Evolutionary conservation across 2,329 filamentous ascomycete species (phyloP), one percentile per base, ranked within the genome.

Genomic region (Fusarium verticillioides): DNA sequence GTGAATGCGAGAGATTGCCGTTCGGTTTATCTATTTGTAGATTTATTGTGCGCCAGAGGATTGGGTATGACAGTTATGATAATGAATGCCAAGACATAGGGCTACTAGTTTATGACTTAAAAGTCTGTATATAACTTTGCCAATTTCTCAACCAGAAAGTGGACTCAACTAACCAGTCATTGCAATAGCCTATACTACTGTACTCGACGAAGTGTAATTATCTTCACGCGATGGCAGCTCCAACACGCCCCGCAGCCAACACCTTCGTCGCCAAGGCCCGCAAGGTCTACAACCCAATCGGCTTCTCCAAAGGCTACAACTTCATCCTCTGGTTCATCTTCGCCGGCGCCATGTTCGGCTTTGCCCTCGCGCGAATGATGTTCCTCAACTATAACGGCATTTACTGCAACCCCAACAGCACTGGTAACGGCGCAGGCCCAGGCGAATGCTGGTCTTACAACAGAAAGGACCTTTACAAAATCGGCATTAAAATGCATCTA

Each of bases 301-400:
- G 89, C 44, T 91, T 91, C 81, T 90, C 79, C 4, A 72, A 72
- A 60, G 63, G 63, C n/a, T 72, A 72, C 30, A 72, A 72, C 30
- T 89, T 90, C 68, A 66, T 82, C 42, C 80, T 91, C 4, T 91
- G 85, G 78, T 80, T 85, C 69, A 80, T 88, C 50, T 85, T 87
- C 53, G 79, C 76, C 36, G 85, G 85, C 1, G 81, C 82, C 10
- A 79, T 75, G 28, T 43, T 69, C 5, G 73, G 72, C 15, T 75
- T 75, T 5, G 43, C 70, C 2, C 60, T 75, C 7, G 59, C 72
- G 2, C 66, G 66, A 4, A 63, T 75, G 47, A 70, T 72, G 58
- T 72, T 83, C 75, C 70, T 72, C 4, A 30, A 72, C 18, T 72
- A 54, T 7, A 23, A 63, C 0, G 28, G 43, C 43, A 43, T 72